Base-by-base conservation (phyloP, 192 early-diverging fungal genomes). In the Coemansia sp. region DNA sequence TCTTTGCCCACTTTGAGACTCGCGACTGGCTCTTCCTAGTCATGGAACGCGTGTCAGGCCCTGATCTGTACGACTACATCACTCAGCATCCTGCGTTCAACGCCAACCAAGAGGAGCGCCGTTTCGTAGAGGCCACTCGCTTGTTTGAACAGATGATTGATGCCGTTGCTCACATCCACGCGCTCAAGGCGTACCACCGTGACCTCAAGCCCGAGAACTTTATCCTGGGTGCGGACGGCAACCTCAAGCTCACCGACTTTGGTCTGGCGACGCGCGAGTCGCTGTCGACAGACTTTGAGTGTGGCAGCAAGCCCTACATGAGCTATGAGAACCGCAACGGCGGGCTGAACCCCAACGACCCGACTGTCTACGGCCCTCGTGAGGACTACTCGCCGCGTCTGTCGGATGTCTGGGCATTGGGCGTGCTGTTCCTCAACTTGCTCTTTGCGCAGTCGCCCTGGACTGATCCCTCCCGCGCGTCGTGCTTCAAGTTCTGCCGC, bases 231-330 rank as follows among this genome's bases (percentile, higher is more conserved):
- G 84, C 84, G 17, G 86, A 89, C 20, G 85, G 83, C 3, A 87
- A 86, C 34, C 70, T 95, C 58, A 95, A 95, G 80, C 83, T 97
- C 15, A 91, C 92, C 10, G 95, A 97, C 85, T 97, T 97, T 89
- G 95, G 95, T 7, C 88, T 97, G 36, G 91, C 95, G 19, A 97
- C 95, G 42, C 87, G 81, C 62, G 89, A 93, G 56, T 84, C 86
- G 45, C 83, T 89, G 51, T 93, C 93, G 13, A 85, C 71, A 40
- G 95, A 95, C 69, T 91, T 92, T 87, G 94, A 94, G 46, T 95
- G 94, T 74, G 95, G 95, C 38, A 89, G 87, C 62, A 83, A 85
- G 60, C 84, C 90, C 3, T 92, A 92, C 74, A 88, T 92, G 84
- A 87, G 88, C 53, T 89, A 88, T 34, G 91, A 92, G 64, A 85